Evolutionary conservation across 2,329 filamentous ascomycete species (phyloP).

Genomic region (Ploettnerulaceae sp.): DNA sequence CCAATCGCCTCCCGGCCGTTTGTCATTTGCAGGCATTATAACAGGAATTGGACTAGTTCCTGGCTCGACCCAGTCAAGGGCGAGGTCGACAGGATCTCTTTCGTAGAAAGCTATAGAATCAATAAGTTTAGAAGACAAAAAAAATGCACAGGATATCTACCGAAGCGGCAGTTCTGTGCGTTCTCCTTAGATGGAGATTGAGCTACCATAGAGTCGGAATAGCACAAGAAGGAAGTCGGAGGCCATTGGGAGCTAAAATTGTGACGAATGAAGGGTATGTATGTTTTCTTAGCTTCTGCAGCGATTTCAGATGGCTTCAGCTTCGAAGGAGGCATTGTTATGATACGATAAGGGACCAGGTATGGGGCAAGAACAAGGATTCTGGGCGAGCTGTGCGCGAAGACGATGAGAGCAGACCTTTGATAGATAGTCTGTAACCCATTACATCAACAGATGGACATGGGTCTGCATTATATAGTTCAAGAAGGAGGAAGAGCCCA

Average conservation of each 20-base stretch:
- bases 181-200: conserved; percentile 13
- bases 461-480: conserved; percentile 27
- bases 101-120: conserved; percentile 40
- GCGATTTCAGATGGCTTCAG: conserved; percentile 66
- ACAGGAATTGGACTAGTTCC: conserved; percentile 33
- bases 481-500: conserved; percentile 4
- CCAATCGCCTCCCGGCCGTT: conserved; percentile 75
- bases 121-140: not conserved
- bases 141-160: conserved; percentile 34
- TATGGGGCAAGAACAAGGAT: not conserved
- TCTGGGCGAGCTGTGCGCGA: not conserved
- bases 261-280: conserved; percentile 59
- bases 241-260: conserved; percentile 51
- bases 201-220: conserved; percentile 42
- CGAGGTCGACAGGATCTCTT: conserved; percentile 56
- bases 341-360: not conserved
- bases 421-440: conserved; percentile 10
- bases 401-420: not conserved
- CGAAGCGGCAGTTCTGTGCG: conserved; percentile 39
- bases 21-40: conserved; percentile 59
- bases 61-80: conserved; percentile 50
- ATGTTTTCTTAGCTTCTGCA: conserved; percentile 65
- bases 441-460: conserved; percentile 17
- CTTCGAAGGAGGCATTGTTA: conserved; percentile 51
- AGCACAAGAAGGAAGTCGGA: conserved; percentile 51